Evolutionary conservation across 1,284 basidiomycete genomes (phyloP).

Genomic region (Pascua guehoae): DNA sequence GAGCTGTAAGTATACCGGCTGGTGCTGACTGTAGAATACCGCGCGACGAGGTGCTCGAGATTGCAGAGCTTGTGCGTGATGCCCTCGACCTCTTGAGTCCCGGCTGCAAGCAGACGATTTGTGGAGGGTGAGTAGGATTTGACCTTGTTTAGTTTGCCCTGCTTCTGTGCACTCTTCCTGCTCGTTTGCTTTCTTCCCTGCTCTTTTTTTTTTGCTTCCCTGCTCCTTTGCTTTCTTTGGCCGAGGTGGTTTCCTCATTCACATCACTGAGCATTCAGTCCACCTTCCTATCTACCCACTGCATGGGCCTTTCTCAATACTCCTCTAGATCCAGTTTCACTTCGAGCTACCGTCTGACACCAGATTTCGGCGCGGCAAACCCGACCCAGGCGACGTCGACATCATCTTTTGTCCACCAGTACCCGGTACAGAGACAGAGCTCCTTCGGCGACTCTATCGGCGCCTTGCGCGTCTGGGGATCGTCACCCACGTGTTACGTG

Average conservation of each 20-base stretch:
- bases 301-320: too few species aligned
- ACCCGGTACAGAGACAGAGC: slow-evolving; percentile 25
- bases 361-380: slow-evolving; percentile 47
- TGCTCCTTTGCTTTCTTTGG: too few species aligned
- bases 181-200: too few species aligned
- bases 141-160: too few species aligned
- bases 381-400: slow-evolving; percentile 43
- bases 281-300: too few species aligned
- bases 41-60: slow-evolving; percentile 43
- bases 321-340: too few species aligned
- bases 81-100: slow-evolving; percentile 38
- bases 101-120: slow-evolving; percentile 40
- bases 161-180: too few species aligned
- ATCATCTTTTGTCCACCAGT: slow-evolving; percentile 41
- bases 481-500: slow-evolving; percentile 48
- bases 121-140: slow-evolving; percentile 35
- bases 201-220: too few species aligned
- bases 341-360: neutral
- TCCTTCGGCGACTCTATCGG: slow-evolving; percentile 32
- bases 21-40: slow-evolving; percentile 33
- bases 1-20: too few species aligned
- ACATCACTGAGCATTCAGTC: too few species aligned
- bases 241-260: too few species aligned
- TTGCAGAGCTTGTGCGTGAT: slow-evolving; percentile 37
- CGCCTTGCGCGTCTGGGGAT: slow-evolving; percentile 34